A percentile compares a stretch with the other conserved stretches of the same genome.
Evolutionary conservation across 352 stramenopile genomes (phyloP).

Genomic region (Phytophthora pisi): DNA sequence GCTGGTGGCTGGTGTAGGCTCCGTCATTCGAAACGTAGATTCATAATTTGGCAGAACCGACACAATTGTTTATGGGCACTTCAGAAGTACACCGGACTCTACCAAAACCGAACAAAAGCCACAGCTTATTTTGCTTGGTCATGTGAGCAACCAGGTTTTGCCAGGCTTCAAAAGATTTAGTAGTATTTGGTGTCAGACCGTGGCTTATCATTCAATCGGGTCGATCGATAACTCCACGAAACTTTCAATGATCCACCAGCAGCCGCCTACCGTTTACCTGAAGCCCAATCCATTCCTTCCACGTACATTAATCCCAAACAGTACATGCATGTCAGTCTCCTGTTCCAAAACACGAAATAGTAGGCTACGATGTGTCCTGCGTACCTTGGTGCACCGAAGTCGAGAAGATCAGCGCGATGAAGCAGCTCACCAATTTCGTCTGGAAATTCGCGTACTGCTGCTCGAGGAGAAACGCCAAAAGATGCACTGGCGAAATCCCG

Average conservation of each 20-base stretch:
- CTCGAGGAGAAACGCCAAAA: conserved; percentile 48
- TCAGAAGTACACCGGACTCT: too few relatives aligned
- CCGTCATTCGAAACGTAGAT: too few relatives aligned
- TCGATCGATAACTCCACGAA: neutral
- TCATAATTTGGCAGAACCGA: too few relatives aligned
- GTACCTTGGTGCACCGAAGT: conserved; percentile 31
- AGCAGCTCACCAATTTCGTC: conserved; percentile 32
- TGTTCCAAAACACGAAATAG: neutral
- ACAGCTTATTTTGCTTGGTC: too few relatives aligned
- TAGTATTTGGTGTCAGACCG: neutral
- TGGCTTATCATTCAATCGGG: neutral
- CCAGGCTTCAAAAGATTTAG: too few relatives aligned
- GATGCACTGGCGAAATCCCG: conserved; percentile 26
- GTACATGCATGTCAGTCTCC: neutral
- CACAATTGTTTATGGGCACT: too few relatives aligned
- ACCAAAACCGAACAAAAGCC: too few relatives aligned
- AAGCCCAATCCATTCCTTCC: conserved; percentile 8
- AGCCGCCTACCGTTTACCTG: neutral
- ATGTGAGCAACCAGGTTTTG: too few relatives aligned
- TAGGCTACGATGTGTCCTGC: neutral
- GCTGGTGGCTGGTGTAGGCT: too few relatives aligned
- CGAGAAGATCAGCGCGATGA: conserved; percentile 25
- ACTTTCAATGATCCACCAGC: neutral
- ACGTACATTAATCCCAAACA: neutral
- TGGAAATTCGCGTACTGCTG: conserved; percentile 39